Conservation (phyloP, 2,329 filamentous ascomycete species). For the Fusarium brachygibbosum region DNA sequence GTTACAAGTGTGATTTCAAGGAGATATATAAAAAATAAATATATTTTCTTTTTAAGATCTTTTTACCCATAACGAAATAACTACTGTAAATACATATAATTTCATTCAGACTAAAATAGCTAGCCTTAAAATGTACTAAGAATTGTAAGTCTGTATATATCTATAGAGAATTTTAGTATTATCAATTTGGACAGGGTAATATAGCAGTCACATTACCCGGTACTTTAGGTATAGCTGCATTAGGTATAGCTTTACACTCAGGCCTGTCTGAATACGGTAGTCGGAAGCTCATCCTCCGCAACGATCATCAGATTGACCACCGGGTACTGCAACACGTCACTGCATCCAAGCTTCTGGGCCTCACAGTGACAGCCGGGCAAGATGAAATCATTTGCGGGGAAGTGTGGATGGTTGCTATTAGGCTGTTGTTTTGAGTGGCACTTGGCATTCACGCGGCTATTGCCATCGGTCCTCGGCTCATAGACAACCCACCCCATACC, state of each 20-base stretch:
- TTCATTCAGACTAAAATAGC: too few relatives aligned
- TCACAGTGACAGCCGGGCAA: background rate
- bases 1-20: too few relatives aligned
- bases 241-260: too few relatives aligned
- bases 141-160: too few relatives aligned
- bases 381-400: constrained; percentile 8
- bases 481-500: fast-evolving
- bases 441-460: background rate
- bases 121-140: too few relatives aligned
- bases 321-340: background rate
- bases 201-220: background rate
- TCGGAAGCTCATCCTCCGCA: constrained; percentile 6
- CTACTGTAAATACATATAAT: too few relatives aligned
- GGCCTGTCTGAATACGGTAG: background rate
- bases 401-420: constrained; percentile 1
- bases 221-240: background rate
- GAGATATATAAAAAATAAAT: too few relatives aligned
- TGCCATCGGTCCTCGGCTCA: background rate
- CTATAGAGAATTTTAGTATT: too few relatives aligned
- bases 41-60: too few relatives aligned
- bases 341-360: background rate
- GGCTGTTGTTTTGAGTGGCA: constrained; percentile 11
- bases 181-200: too few relatives aligned
- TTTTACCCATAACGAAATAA: too few relatives aligned
- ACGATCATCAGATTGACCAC: constrained; percentile 7